These are phyloP conservation scores for Malbranchea zuffiana DNA, from an alignment of 2,329 filamentous ascomycete species.

Conservation along the genomic window DNA sequence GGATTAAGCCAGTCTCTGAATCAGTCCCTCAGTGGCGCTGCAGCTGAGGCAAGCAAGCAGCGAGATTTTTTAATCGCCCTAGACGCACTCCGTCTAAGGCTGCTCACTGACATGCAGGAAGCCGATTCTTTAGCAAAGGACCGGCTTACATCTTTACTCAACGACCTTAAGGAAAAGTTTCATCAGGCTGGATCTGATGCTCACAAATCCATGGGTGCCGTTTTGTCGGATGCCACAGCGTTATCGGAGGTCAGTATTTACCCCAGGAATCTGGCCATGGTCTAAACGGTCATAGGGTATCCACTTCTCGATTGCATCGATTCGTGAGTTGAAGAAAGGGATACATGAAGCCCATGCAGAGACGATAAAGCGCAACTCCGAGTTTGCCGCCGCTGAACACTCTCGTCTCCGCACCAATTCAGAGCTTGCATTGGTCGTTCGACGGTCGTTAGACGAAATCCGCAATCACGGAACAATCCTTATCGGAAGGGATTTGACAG, in stretches of 20 bases:
- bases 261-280: background rate
- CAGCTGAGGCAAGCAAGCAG: conserved; percentile 23
- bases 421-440: conserved; percentile 24
- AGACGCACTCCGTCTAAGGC: conserved; percentile 22
- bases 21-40: conserved; percentile 24
- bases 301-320: conserved; percentile 6
- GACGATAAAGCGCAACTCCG: conserved; percentile 19
- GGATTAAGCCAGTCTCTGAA: conserved; percentile 28
- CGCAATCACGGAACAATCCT: conserved; percentile 21
- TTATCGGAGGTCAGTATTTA: conserved; percentile 11
- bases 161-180: conserved; percentile 21
- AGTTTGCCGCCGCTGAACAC: conserved; percentile 21
- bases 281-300: conserved; percentile 20
- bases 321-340: conserved; percentile 15
- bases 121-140: conserved; percentile 19
- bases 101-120: conserved; percentile 25
- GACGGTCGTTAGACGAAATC: conserved; percentile 25
- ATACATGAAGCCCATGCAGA: conserved; percentile 16
- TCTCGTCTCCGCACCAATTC: conserved; percentile 20
- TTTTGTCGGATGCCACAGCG: conserved; percentile 5
- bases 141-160: conserved; percentile 20
- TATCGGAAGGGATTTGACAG: conserved; percentile 22
- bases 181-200: conserved; percentile 15
- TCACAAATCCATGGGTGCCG: conserved; percentile 14
- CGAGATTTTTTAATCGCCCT: conserved; percentile 25